Evolutionary conservation across 179 eudicot genomes (phyloP), one percentile per base, ranked within the genome.

Genomic region (Beta lomatogona): DNA sequence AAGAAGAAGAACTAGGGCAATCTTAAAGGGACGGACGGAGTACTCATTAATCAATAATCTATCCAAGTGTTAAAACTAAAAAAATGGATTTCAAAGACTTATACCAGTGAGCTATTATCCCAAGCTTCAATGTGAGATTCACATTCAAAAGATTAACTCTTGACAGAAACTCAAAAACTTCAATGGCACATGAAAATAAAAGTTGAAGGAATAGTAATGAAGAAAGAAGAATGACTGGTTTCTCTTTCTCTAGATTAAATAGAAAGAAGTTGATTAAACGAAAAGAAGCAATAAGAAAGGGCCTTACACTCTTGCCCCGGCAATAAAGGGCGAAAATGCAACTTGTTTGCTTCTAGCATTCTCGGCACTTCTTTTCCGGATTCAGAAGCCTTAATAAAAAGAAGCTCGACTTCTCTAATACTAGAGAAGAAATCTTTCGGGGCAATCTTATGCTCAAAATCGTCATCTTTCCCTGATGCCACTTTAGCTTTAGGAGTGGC

Each of bases 341-440:
- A 82, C 85, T 94, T 95, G 86, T 94, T 95, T 60, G 99, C 99
- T 85, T 95, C 99, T 72, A 95, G 91, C 99, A 94, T 95, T 84
- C 92, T 86, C 0, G 99, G 99, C 78, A 95, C 96, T 88, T 94
- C 94, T 89, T 75, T 91, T 74, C 99, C 99, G 53, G 98, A 86
- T 22, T 94, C 97, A 70, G 98, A 91, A 82, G 99, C 99, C 85
- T 90, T 94, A 46, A 50, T 64, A 84, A 95, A 95, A 15, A 94
- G 92, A 78, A 71, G 70, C 73, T 95, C 99, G 82, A 94, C 91
- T 61, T 92, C 96, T 82, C 90, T 92, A 86, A 95, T 88, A 82
- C 94, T 90, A 9, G 86, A 85, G 77, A 94, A 80, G 67, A 94
- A 88, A 84, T 92, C 98, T 85, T 91, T 92, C 13, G 91, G 88